Base-by-base conservation (phyloP, 176 grass and related monocot genomes). In the Ampelocalamus luodianensis region DNA sequence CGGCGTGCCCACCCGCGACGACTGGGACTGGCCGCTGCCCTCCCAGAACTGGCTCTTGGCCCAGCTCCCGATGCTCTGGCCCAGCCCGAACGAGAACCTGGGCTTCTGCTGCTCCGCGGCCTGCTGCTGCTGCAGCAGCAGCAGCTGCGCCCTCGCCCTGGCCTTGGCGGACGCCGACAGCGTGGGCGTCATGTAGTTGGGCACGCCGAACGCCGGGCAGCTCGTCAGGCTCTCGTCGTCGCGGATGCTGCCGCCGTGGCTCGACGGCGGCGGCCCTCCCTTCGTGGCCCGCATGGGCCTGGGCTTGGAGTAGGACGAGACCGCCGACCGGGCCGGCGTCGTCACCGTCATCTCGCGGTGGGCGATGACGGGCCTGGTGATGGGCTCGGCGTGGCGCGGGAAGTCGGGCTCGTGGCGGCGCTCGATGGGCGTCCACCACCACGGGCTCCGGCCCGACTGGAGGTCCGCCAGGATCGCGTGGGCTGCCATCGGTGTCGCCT, bases 141-240 rank as follows among this genome's bases (percentile, higher is more conserved):
- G 67, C 61, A 44, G 72, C 59, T 74, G 58, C 37, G 78, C 58
- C 53, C 87, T 87, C 48, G 88, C 88, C 76, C 90, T 85, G 36
- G 93, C 90, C 83, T 89, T 95, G 60, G 97, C 97, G 12, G 89
- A 94, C 18, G 96, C 96, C 36, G 96, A 96, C 60, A 91, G 12
- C 1, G 96, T 99, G 3, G 93, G 96, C 13, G 93, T 83, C 96
- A 99, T 99, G 91, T 99, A 99, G 87, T 94, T 99, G 15, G 96
- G 96, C 69, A 91, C 86, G 4, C 72, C 82, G 88, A 92, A 94
- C 27, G 90, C 70, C 65, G 86, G 93, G 71, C 90, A 99, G 84
- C 93, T 96, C 29, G 96, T 92, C 68, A 99, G 96, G 84, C 96
- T 99, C 55, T 95, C 90, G 83, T 94, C 93, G 85, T 99, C 96